These are phyloP conservation scores for Phytophthora pinifolia DNA, from an alignment of 352 stramenopile genomes.

Conservation along the genomic window DNA sequence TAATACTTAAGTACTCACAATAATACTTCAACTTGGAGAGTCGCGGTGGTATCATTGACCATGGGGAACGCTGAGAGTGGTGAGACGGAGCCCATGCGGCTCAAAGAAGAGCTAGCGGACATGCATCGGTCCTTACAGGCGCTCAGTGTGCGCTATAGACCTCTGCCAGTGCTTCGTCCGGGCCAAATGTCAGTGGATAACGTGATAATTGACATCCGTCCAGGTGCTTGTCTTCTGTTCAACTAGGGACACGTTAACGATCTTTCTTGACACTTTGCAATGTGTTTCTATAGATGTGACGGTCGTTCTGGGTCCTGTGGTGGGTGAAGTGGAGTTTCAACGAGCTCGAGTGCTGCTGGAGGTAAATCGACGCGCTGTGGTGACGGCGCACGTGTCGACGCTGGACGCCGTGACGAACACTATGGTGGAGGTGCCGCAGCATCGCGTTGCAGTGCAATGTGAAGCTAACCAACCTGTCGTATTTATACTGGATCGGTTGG, in stretches of 20 bases:
- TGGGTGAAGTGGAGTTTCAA: constrained; percentile 59
- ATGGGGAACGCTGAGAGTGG: constrained; percentile 60
- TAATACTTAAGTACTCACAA: constrained; percentile 20
- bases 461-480: constrained; percentile 35
- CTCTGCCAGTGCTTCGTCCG: constrained; percentile 26
- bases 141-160: constrained; percentile 21
- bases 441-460: constrained; percentile 22
- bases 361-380: constrained; percentile 31
- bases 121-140: constrained; percentile 42
- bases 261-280: background rate
- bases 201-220: constrained; percentile 20
- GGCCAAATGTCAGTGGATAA: constrained; percentile 33
- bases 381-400: constrained; percentile 59
- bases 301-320: constrained; percentile 65
- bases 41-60: constrained; percentile 12
- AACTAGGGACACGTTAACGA: background rate
- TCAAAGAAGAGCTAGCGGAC: constrained; percentile 50
- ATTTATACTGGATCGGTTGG: constrained; percentile 45
- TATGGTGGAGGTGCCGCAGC: constrained; percentile 43
- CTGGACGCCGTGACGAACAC: constrained; percentile 40
- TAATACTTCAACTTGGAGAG: constrained; percentile 23
- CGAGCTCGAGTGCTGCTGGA: constrained; percentile 67
- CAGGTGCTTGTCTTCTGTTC: constrained; percentile 8
- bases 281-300: constrained; percentile 39
- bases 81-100: constrained; percentile 30